Evolutionary conservation across 441 rosid species (phyloP), one percentile per base, ranked within the genome.

Genomic region (Pelargonium australe): DNA sequence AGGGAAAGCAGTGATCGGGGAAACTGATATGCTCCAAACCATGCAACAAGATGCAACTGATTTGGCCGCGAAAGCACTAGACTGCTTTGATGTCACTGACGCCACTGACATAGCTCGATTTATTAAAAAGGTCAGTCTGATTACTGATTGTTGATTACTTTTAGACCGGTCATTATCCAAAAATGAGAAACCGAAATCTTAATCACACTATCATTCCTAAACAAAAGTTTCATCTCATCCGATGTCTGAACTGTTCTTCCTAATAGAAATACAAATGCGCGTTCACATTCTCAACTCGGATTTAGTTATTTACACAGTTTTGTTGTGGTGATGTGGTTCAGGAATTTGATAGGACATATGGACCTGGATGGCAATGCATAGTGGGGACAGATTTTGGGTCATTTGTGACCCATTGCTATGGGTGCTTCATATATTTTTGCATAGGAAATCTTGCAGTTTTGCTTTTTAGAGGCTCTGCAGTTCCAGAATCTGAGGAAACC

Each of bases 1-100:
- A 80, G 96, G 97, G 58, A 89, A 92, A 70, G 95, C 95, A 62
- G 80, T 89, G 31, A 58, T 92, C 62, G 84, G 89, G 9, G 95
- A 89, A 80, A 85, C 90, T 1, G 95, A 89, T 73, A 87, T 91
- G 97, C 82, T 81, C 23, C 85, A 83, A 63, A 76, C 86, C 70
- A 86, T 85, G 91, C 92, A 88, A 68, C 86, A 85, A 72, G 85
- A 84, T 68, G 96, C 92, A 25, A 86, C 89, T 44, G 69, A 82
- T 49, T 78, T 86, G 55, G 96, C 92, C 10, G 77, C 92, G 3
- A 88, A 86, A 75, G 92, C 97, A 58, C 89, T 91, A 7, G 96
- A 89, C 81, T 77, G 66, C 80, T 89, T 87, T 64, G 96, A 89
- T 77, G 85, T 85, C 75, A 86, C 96, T 10, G 85, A 89, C 11